These are phyloP conservation scores for Aspergillus pseudotamarii DNA, from an alignment of 2,329 filamentous ascomycete genomes.

Conservation along the genomic window DNA sequence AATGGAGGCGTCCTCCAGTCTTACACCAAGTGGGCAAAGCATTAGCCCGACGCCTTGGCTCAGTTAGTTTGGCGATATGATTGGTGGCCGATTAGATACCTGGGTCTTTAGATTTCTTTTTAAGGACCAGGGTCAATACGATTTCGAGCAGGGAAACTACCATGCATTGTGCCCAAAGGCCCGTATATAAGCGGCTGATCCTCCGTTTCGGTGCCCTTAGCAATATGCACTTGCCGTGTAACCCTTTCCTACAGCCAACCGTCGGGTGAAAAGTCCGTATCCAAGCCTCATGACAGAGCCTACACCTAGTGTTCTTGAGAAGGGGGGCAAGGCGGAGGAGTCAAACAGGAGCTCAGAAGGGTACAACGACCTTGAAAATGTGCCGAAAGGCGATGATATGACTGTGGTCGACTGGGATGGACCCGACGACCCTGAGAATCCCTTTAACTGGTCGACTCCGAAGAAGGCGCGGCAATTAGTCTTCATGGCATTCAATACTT, in stretches of 20 bases:
- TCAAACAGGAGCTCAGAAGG: not conserved
- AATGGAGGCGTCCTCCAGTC: not conserved
- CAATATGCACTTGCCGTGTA: not conserved
- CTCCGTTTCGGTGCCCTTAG: not conserved
- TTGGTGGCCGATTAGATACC: not conserved
- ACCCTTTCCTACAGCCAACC: not conserved
- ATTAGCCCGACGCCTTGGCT: not conserved
- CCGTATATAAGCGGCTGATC: not conserved
- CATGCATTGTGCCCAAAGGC: not conserved
- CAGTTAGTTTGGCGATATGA: not conserved
- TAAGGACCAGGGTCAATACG: not conserved
- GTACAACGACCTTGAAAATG: not conserved
- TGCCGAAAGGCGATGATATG: not conserved
- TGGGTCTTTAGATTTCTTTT: not conserved
- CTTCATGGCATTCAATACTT: conserved; percentile 28
- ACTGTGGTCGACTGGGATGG: conserved; percentile 24
- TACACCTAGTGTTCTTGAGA: not conserved
- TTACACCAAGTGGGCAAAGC: not conserved
- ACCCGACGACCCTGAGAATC: conserved; percentile 35
- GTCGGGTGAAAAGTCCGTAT: not conserved
- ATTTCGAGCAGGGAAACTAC: not conserved
- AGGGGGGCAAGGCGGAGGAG: not conserved
- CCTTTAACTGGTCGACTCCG: conserved; percentile 33
- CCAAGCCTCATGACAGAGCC: not conserved
- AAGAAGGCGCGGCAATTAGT: conserved; percentile 25